Evolutionary conservation across 257 asterid genomes (phyloP).

Genomic region (Knoxia roxburghii): DNA sequence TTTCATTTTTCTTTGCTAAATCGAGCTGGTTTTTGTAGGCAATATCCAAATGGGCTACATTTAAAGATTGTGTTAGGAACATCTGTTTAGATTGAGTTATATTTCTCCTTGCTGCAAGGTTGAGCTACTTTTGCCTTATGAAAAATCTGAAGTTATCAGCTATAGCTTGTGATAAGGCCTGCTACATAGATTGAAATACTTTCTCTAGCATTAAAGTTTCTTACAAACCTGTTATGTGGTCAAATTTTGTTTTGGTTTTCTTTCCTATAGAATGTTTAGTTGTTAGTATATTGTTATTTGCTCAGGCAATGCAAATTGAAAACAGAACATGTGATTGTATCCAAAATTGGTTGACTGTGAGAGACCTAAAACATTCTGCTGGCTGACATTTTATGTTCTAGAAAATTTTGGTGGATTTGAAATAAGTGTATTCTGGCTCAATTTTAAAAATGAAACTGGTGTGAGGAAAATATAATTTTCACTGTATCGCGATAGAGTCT

Average conservation of each 20-base stretch:
- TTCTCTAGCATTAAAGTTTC: no score
- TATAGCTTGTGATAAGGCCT: not conserved
- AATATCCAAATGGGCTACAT: no score
- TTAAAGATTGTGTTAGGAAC: not conserved
- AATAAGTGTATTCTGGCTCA: not conserved
- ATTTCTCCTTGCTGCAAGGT: not conserved
- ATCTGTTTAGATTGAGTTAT: not conserved
- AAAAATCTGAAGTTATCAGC: not conserved
- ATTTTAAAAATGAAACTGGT: not conserved
- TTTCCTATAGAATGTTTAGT: not conserved
- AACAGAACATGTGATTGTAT: not conserved
- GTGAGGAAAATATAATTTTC: not conserved
- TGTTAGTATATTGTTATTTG: not conserved
- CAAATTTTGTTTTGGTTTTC: not conserved
- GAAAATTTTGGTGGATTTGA: not conserved
- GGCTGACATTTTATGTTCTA: not conserved
- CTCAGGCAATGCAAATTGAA: not conserved
- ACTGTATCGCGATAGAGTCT: not conserved
- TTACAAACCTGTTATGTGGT: not conserved
- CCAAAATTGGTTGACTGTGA: conserved; percentile 6
- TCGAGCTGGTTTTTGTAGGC: not conserved
- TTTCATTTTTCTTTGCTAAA: not conserved
- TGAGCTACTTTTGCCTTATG: not conserved
- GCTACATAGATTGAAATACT: not conserved
- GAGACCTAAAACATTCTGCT: not conserved